Evolutionary conservation across 495 filamentous ascomycete genomes (phyloP), one percentile per base, ranked within the genome.

Genomic region (Apiosordaria backusii): DNA sequence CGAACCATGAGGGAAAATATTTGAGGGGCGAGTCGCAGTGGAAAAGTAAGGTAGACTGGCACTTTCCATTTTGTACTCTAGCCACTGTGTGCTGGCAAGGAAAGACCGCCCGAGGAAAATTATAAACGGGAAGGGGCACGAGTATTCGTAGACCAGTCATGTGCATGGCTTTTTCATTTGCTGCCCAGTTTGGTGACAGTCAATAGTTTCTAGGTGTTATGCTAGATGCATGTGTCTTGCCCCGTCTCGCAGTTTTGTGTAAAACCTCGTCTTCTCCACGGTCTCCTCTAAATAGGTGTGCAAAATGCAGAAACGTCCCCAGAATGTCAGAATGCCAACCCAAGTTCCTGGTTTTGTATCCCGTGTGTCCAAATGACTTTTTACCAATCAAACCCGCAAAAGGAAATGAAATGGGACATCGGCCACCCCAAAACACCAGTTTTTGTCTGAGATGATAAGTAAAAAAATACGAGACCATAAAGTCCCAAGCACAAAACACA

Each of bases 401-500:
- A 18, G n/a, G 15, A 35, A 45, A 45, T 45, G 9, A 45, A 9
- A 45, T 5, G 16, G 5, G 10, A 45, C 59, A 18, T 16, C 16
- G 15, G 26, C 59, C 59, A 27, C 27, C n/a, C 59, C 59, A 21
- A n/a, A 61, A 29, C 59, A 61, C 59, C 59, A 27, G 13, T 61
- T 61, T 61, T 61, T 2, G n/a, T 27, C 59, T n/a, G 27, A 45
- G 10, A 29, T 19, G 29, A 61, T n/a, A n/a, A n/a, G n/a, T n/a
- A n/a, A n/a, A 19, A 21, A 45, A 61, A 61, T 25, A 40, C 25
- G 25, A 45, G 13, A 35, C 19, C 7, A 29, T 4, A 45, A 61
- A 16, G 18, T 45, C 35, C 35, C 35, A 2, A 9, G 10, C 3
- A n/a, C 18, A 61, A 61, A 61, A 7, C 27, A 18, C n/a, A 15